Evolutionary conservation across 2,329 filamentous ascomycete species (phyloP).

Genomic region (Fusarium chaquense): DNA sequence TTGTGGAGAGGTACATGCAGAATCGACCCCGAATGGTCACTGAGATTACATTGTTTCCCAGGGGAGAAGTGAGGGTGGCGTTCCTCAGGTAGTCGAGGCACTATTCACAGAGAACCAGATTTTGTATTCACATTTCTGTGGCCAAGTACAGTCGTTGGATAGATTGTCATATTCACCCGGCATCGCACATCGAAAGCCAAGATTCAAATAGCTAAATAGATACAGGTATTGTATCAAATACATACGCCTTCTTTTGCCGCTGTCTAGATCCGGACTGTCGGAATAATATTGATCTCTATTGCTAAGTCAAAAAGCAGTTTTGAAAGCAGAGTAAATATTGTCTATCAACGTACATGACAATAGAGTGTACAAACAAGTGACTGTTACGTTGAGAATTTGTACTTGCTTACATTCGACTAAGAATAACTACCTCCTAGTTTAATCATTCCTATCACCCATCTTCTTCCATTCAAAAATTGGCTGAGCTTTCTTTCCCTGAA

Average conservation of each 20-base stretch:
- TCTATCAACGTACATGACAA: neutral
- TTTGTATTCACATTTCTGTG: neutral
- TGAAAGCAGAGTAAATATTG: neutral
- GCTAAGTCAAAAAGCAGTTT: neutral
- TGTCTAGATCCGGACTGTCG: neutral
- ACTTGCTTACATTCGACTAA: neutral
- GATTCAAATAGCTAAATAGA: neutral
- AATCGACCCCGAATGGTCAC: conserved; percentile 5
- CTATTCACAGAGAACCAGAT: neutral
- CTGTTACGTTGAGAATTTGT: neutral
- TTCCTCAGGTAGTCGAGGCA: neutral
- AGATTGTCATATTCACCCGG: neutral
- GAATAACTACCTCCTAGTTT: neutral
- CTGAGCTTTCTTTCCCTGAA: conserved; percentile 1
- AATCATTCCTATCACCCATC: neutral
- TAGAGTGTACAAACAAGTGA: neutral
- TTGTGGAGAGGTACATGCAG: conserved; percentile 5
- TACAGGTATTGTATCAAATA: neutral
- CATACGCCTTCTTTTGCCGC: neutral
- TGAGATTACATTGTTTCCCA: conserved; percentile 4
- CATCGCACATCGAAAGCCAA: neutral
- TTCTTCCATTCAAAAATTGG: conserved; percentile 6
- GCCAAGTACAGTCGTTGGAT: neutral
- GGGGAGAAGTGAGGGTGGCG: neutral
- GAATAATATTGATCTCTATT: neutral